These are phyloP conservation scores for Clarkia xantiana DNA, from an alignment of 345 rosid species.

Conservation along the genomic window DNA sequence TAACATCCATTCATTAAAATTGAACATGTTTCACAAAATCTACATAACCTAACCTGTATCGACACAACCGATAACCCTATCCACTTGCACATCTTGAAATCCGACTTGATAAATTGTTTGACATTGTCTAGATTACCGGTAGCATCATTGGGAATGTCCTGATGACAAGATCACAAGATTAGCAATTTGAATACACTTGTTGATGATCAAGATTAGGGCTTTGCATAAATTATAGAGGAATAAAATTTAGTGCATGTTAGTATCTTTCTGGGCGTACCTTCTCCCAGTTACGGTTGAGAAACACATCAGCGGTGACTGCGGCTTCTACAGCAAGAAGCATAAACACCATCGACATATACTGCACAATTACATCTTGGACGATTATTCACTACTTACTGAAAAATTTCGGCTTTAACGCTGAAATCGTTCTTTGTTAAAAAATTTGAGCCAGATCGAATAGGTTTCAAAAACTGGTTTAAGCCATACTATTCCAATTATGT, in stretches of 20 bases:
- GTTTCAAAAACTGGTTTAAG: no score
- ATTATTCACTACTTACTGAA: conserved; percentile 3
- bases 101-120: conserved; percentile 33
- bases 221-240: no score
- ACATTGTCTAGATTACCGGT: conserved; percentile 53
- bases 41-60: conserved; percentile 22
- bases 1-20: no score
- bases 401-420: conserved; percentile 12
- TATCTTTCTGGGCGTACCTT: no score
- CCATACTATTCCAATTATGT: no score
- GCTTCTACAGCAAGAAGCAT: conserved; percentile 67
- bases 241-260: no score
- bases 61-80: conserved; percentile 20
- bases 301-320: conserved; percentile 55
- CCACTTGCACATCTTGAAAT: conserved; percentile 29
- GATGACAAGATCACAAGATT: no score
- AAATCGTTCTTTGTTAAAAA: no score
- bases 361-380: conserved; percentile 2
- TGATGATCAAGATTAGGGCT: conserved; percentile 4
- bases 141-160: conserved; percentile 88
- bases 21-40: background rate
- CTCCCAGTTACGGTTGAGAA: conserved; percentile 70
- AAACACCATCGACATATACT: conserved; percentile 64
- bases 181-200: no score
- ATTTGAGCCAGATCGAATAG: no score